These are phyloP conservation scores for Achlya hypogyna DNA, from an alignment of 352 stramenopile genomes.

Conservation along the genomic window DNA sequence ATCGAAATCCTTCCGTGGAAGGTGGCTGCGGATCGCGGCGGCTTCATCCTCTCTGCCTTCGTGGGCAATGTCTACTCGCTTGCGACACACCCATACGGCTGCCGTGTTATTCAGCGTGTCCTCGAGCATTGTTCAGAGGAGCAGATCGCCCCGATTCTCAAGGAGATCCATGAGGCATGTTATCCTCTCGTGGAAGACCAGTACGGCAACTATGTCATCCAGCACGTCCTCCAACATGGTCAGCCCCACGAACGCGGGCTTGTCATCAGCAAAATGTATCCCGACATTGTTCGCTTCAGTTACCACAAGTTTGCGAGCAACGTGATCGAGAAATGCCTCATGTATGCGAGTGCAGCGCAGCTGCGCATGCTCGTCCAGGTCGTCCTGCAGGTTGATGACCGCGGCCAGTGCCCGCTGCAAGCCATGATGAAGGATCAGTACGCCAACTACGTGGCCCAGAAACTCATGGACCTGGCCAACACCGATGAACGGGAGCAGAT, in stretches of 20 bases:
- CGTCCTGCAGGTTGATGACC: slow-evolving; percentile 69
- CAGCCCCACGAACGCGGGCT: slow-evolving; percentile 64
- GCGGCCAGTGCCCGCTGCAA: slow-evolving; percentile 66
- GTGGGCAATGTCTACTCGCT: slow-evolving; percentile 84
- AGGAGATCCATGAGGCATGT: slow-evolving; percentile 89
- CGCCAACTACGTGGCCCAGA: slow-evolving; percentile 95
- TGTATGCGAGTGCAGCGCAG: slow-evolving; percentile 77
- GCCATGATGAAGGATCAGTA: slow-evolving; percentile 96
- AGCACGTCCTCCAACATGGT: slow-evolving; percentile 95
- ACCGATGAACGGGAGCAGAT: slow-evolving; percentile 77
- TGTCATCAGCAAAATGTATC: slow-evolving; percentile 80
- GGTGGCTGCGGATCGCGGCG: slow-evolving; percentile 79
- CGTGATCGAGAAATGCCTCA: slow-evolving; percentile 92
- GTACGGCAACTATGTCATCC: slow-evolving; percentile 99
- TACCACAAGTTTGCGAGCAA: slow-evolving; percentile 95
- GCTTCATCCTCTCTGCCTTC: slow-evolving; percentile 97
- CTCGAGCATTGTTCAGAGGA: slow-evolving; percentile 90
- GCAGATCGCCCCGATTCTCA: slow-evolving; percentile 89
- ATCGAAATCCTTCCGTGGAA: slow-evolving; percentile 67
- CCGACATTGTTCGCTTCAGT: slow-evolving; percentile 84
- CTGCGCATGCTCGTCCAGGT: slow-evolving; percentile 70
- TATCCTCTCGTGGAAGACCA: slow-evolving; percentile 90
- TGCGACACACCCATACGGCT: slow-evolving; percentile 97
- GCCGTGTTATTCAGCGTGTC: slow-evolving; percentile 96
- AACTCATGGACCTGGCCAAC: slow-evolving; percentile 89